Conservation (phyloP, 1,284 basidiomycete species). For the Rhodotorula sp. region DNA sequence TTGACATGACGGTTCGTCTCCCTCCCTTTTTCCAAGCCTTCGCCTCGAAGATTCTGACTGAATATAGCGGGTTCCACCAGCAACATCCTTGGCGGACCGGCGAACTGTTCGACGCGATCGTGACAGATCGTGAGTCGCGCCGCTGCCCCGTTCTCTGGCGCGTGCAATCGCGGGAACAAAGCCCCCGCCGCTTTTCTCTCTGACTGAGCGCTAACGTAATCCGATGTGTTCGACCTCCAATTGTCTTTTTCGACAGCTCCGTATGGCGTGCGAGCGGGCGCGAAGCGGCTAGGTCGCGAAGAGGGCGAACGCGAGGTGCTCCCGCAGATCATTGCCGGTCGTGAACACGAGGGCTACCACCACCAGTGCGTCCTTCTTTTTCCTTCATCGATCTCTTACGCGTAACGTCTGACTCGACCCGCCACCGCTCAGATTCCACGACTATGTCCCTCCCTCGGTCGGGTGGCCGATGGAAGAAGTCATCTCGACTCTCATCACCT, state of each 20-base stretch:
- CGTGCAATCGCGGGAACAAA: no score
- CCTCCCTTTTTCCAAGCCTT: no score
- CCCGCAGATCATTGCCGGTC: constrained; percentile 25
- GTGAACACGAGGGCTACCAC: constrained; percentile 31
- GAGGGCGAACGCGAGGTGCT: constrained; percentile 48
- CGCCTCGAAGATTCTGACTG: not conserved
- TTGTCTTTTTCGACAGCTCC: constrained; percentile 6
- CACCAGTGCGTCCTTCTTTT: constrained; percentile 21
- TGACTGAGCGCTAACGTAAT: not conserved
- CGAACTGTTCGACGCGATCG: constrained; percentile 86
- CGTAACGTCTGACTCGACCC: not conserved
- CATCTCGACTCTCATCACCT: constrained; percentile 68
- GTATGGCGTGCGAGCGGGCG: constrained; percentile 95
- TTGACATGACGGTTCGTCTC: constrained; percentile 68
- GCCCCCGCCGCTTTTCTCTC: not conserved
- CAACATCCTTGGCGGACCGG: constrained; percentile 83
- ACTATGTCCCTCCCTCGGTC: constrained; percentile 50
- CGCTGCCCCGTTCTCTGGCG: no score
- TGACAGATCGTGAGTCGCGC: constrained; percentile 68
- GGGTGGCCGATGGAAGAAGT: constrained; percentile 48
- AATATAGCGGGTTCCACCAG: not conserved
- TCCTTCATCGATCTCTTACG: not conserved
- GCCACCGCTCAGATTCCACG: constrained; percentile 40
- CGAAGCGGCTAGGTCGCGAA: constrained; percentile 81
- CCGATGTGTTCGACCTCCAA: not conserved